Evolutionary conservation across 805 yeast species (phyloP), one percentile per base, ranked within the genome.

Genomic region (Wickerhamiella occidentalis): DNA sequence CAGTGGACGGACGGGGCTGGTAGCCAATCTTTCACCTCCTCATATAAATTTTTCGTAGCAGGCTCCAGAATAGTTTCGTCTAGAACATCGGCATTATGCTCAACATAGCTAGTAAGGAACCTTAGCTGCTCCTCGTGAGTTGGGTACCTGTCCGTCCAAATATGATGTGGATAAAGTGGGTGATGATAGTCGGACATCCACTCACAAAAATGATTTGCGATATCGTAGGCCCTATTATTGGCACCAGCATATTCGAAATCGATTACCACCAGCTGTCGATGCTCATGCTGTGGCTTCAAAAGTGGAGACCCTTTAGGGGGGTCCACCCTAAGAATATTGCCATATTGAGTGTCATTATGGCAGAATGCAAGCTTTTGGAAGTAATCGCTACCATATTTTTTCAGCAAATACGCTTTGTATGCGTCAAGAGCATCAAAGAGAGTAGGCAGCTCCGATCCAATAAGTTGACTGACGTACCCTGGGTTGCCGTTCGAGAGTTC

Each of bases 301-400:
- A 76, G 71, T 19, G 84, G 79, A 2, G 75, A 77, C 61, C 59
- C 75, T 49, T 59, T 68, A 57, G 67, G 75, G 2, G 72, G 73
- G 64, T 61, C 66, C 9, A 69, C 55, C n/a, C 90, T 76, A 50
- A 92, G 70, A 54, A 92, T 71, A 61, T 92, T 92, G 29, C 98
- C 98, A 63, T 92, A 90, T 64, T 92, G 98, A 0, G 97, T 83
- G 65, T 90, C 98, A 61, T 92, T 92, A 66, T 92, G 98, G 58
- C 96, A 86, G 61, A 92, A 92, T 12, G 77, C 86, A 53, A 84
- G 70, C 48, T 73, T 69, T 18, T 62, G 18, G 15, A 33, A 21
- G 12, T 25, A 42, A 3, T 54, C 63, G 8, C 64, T 65, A 22
- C 73, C 74, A 57, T 80, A 77, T 52, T 73, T 67, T 5, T 57